Conservation (phyloP, 768 basidiomycete genomes). For the Symmetrospora coprosmae region DNA sequence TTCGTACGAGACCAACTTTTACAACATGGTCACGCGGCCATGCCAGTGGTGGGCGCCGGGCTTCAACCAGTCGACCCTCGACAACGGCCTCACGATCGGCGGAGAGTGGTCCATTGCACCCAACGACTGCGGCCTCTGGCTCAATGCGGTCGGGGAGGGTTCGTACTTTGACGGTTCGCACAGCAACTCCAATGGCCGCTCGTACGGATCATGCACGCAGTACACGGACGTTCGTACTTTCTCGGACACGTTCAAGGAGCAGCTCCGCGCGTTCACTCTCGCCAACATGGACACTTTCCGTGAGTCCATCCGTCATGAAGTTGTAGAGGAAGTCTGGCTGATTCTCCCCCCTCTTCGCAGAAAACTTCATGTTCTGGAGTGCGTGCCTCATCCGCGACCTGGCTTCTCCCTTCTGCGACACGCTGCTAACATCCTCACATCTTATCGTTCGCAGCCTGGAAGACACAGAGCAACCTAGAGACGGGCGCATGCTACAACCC, state of each 20-base stretch:
- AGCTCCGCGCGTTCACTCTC: constrained; percentile 10
- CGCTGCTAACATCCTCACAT: background rate
- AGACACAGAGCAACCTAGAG: constrained; percentile 7
- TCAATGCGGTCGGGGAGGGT: constrained; percentile 35
- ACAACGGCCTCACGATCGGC: constrained; percentile 40
- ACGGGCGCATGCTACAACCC: constrained; percentile 8
- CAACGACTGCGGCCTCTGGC: constrained; percentile 48
- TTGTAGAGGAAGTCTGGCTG: constrained; percentile 9
- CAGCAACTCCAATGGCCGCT: background rate
- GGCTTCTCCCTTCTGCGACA: background rate
- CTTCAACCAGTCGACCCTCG: constrained; percentile 58
- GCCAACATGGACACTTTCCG: constrained; percentile 16
- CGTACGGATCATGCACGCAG: constrained; percentile 2
- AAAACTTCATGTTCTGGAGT: too few relatives aligned
- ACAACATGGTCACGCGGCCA: background rate
- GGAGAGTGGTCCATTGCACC: constrained; percentile 44
- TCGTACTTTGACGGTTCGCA: constrained; percentile 12
- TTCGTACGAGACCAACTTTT: background rate
- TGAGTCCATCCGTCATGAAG: constrained; percentile 17
- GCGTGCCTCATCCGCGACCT: too few relatives aligned
- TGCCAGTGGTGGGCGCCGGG: constrained; percentile 26
- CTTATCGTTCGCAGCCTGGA: constrained; percentile 2
- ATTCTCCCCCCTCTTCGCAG: too few relatives aligned
- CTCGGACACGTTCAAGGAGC: constrained; percentile 11
- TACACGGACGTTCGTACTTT: constrained; percentile 6